These are phyloP conservation scores for Cercospora nicotianae DNA, from an alignment of 2,329 filamentous ascomycete genomes.

Conservation along the genomic window DNA sequence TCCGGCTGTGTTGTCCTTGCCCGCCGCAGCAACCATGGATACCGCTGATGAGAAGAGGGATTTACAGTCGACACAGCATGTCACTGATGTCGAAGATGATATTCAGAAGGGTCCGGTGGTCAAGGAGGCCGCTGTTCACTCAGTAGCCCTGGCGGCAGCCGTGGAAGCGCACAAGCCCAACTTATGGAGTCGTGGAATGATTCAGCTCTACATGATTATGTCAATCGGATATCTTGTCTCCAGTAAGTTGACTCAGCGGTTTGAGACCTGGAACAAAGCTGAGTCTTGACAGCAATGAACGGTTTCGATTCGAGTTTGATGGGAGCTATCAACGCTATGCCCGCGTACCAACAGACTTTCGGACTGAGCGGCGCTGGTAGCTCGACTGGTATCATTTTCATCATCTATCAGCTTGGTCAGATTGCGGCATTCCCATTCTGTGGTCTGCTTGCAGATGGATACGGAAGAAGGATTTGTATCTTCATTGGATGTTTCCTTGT, in stretches of 20 bases:
- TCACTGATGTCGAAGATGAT: slow-evolving; percentile 25
- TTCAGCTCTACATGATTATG: slow-evolving; percentile 31
- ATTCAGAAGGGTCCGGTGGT: slow-evolving; percentile 23
- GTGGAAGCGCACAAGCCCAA: slow-evolving; percentile 28
- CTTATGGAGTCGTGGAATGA: slow-evolving; percentile 28
- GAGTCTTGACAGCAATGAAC: slow-evolving; percentile 18
- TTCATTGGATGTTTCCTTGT: slow-evolving; percentile 57
- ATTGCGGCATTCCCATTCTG: slow-evolving; percentile 53
- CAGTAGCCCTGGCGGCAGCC: slow-evolving; percentile 29
- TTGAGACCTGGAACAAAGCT: not conserved
- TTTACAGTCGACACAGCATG: slow-evolving; percentile 20
- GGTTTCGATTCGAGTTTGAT: slow-evolving; percentile 41
- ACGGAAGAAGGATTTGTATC: slow-evolving; percentile 57
- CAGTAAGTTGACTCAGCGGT: not conserved
- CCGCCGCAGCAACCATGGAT: slow-evolving; percentile 37
- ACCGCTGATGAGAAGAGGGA: slow-evolving; percentile 51
- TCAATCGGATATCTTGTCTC: slow-evolving; percentile 29
- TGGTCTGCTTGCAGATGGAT: slow-evolving; percentile 43
- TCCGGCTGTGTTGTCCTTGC: slow-evolving; percentile 29
- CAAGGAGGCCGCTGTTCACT: slow-evolving; percentile 27
- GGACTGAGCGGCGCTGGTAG: slow-evolving; percentile 50
- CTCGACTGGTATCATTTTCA: slow-evolving; percentile 50
- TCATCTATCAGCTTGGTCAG: slow-evolving; percentile 50
- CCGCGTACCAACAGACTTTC: slow-evolving; percentile 53
- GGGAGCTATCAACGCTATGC: slow-evolving; percentile 57